Conservation (phyloP, 768 basidiomycete species). For the Podaxis sp. region DNA sequence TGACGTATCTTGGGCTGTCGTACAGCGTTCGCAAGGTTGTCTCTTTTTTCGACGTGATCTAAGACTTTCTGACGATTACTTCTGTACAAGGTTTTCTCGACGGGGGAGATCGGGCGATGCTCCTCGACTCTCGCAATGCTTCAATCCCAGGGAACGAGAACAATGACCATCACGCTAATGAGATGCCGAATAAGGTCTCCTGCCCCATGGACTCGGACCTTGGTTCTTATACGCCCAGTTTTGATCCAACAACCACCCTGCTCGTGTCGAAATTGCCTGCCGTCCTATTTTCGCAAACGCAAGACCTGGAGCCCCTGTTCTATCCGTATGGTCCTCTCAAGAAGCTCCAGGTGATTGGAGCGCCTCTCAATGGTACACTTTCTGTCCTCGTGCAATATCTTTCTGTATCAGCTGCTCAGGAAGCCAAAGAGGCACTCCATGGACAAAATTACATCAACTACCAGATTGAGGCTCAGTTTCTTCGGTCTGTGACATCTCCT, state of each 20-base stretch:
- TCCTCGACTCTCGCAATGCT: slow-evolving; percentile 45
- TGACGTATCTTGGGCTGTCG: slow-evolving; percentile 85
- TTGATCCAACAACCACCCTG: slow-evolving; percentile 44
- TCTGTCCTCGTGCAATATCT: slow-evolving; percentile 65
- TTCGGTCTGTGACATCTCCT: slow-evolving; percentile 17
- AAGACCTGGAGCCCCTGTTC: slow-evolving; percentile 70
- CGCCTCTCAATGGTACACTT: slow-evolving; percentile 34
- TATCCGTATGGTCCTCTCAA: slow-evolving; percentile 69
- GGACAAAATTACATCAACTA: slow-evolving; percentile 58
- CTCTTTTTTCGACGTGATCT: background rate
- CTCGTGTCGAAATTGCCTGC: slow-evolving; percentile 64
- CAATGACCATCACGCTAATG: slow-evolving; percentile 20
- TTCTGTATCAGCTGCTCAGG: slow-evolving; percentile 47
- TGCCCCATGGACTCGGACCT: slow-evolving; percentile 24
- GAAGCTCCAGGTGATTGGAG: slow-evolving; percentile 50
- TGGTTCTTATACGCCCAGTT: slow-evolving; percentile 27
- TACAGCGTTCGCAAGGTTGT: slow-evolving; percentile 78
- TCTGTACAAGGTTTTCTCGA: slow-evolving; percentile 62
- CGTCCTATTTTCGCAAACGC: slow-evolving; percentile 59
- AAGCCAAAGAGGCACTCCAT: slow-evolving; percentile 59
- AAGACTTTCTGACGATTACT: background rate
- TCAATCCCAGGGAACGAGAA: slow-evolving; percentile 17
- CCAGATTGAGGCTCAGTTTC: slow-evolving; percentile 30
- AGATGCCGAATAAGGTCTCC: slow-evolving; percentile 26
- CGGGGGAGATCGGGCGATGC: slow-evolving; percentile 71